Base-by-base conservation (phyloP, 2,329 filamentous ascomycete genomes). In the Lasiodiplodia theobromae region DNA sequence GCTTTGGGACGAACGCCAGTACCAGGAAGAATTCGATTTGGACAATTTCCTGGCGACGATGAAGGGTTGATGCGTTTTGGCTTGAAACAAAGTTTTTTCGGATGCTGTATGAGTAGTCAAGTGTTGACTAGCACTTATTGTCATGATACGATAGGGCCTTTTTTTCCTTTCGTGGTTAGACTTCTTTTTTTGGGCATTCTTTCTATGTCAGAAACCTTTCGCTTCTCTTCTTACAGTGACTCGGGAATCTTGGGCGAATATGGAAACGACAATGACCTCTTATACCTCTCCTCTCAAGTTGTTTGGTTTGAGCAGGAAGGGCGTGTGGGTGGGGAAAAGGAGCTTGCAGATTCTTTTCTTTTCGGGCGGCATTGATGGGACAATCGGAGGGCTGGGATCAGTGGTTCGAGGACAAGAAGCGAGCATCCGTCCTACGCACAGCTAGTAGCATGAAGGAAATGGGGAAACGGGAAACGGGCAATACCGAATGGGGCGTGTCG, bases 1-100 rank as follows among this genome's bases (percentile, higher is more conserved):
- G 80, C 83, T 99, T 37, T 99, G 96, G 95, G 96, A 99, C 78
- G 95, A 97, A 78, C 91, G 90, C 78, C 94, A 97, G 83, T 99
- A 99, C 80, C 94, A 97, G 81, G 96, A 99, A 83, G 96, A 97
- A 80, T 98, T 97, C 79, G 93, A 98, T 78, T 83, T 99, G 73
- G 94, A 97, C 75, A 94, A 93, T 3, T 99, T 98, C 83, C 86
- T 99, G 83, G 94, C 94, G 79, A 96, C 89, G 73, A 97, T 99
- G 93, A 92, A 93, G 77, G 82, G 77, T 40, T 83, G 25, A 62
- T 28, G 31, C 7, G 16, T 31, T 25, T 12, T 4, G 18, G 44
- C n/a, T 47, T 47, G 18, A 47, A 21, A 3, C 44, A 21, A 47
- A 47, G 44, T 18, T 60, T n/a, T n/a, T 34, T 21, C 28, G 38